phyloP scores from a whole-genome alignment of 345 rosid species.

The Citrus reticulata region DNA sequence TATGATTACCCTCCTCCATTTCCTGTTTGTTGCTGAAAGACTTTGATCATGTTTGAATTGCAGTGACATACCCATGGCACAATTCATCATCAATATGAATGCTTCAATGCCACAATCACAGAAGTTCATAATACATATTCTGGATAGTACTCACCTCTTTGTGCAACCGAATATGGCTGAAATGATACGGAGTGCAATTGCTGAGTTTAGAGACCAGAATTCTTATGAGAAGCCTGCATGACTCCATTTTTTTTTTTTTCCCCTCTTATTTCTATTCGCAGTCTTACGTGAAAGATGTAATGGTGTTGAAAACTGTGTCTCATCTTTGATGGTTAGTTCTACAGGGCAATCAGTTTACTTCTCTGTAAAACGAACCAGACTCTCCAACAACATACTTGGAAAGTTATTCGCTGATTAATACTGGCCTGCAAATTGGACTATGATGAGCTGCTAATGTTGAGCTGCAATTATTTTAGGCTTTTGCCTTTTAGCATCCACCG shows the following conservation, averaged over 20 bases:
- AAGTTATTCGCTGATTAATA: too few species aligned
- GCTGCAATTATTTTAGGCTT: too few species aligned
- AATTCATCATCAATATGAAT: constrained; percentile 74
- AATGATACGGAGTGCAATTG: constrained; percentile 67
- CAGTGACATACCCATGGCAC: constrained; percentile 86
- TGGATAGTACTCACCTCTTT: constrained; percentile 71
- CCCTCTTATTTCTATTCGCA: too few species aligned
- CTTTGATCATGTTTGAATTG: constrained; percentile 6
- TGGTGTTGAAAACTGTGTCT: not conserved
- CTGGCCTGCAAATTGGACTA: too few species aligned
- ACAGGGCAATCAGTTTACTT: not conserved
- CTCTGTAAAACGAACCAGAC: not conserved
- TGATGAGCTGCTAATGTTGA: too few species aligned
- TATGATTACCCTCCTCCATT: not conserved
- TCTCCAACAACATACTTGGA: not conserved
- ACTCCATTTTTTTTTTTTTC: not conserved
- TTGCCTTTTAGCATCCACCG: too few species aligned
- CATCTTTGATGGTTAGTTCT: not conserved
- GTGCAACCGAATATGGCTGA: constrained; percentile 70
- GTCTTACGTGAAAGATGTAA: not conserved
- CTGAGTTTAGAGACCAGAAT: constrained; percentile 83
- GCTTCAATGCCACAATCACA: constrained; percentile 63
- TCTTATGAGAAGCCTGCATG: constrained; percentile 81
- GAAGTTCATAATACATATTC: constrained; percentile 71
- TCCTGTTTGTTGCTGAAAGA: not conserved